Evolutionary conservation across 1,284 basidiomycete species (phyloP).

Genomic region (Tilletia setariae): DNA sequence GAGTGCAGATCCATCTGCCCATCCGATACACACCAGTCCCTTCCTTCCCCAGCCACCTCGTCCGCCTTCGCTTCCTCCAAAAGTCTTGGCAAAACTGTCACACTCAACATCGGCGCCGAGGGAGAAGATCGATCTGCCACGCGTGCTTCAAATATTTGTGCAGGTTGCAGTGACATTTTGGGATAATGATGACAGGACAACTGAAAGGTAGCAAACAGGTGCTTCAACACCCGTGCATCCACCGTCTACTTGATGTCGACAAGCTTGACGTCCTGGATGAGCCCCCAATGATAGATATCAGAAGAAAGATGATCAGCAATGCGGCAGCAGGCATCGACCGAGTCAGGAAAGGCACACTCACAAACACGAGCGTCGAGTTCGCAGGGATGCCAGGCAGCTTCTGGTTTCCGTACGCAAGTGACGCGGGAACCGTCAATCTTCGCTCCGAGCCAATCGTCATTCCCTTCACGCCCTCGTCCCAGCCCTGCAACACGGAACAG

Average conservation of each 20-base stretch:
- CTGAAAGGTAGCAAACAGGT: no score
- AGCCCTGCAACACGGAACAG: constrained; percentile 56
- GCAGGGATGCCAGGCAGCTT: constrained; percentile 59
- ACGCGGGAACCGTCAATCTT: constrained; percentile 69
- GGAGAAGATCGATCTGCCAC: no score
- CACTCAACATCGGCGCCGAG: no score
- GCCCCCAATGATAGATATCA: not conserved
- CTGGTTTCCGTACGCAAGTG: constrained; percentile 60
- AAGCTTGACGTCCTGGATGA: constrained; percentile 58
- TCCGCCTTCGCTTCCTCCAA: no score
- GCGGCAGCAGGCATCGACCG: not conserved
- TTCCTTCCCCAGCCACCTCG: no score
- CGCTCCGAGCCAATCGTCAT: constrained; percentile 91
- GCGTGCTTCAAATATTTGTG: no score
- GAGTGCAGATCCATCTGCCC: no score
- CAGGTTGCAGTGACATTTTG: no score
- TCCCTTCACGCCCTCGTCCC: constrained; percentile 86
- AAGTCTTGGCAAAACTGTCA: no score
- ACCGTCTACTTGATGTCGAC: constrained; percentile 57
- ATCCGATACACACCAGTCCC: no score
- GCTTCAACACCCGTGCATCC: not conserved
- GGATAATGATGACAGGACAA: no score
- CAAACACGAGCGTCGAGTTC: constrained; percentile 60
- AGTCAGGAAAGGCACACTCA: not conserved
- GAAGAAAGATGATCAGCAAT: not conserved